Conservation (phyloP, 1,139 yeast genomes). For the Pichia inconspicua region DNA sequence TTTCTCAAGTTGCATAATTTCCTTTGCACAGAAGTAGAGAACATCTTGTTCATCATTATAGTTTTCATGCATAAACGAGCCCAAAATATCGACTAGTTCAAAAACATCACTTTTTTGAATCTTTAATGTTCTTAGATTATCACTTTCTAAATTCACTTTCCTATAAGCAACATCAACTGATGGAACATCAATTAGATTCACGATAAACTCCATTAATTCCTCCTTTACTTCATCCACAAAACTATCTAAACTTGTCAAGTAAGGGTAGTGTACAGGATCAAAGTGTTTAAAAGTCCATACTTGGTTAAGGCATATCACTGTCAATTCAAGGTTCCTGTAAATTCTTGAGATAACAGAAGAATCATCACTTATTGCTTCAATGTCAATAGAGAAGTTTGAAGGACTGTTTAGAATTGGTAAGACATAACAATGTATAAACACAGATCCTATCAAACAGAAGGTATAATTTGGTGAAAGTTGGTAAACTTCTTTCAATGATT, state of each 20-base stretch:
- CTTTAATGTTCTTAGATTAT: slow-evolving; percentile 29
- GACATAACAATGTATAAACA: slow-evolving; percentile 56
- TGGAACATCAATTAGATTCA: slow-evolving; percentile 44
- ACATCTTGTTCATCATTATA: slow-evolving; percentile 47
- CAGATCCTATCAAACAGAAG: slow-evolving; percentile 61
- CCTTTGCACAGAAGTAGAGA: slow-evolving; percentile 35
- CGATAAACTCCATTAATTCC: slow-evolving; percentile 38
- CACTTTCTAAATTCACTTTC: slow-evolving; percentile 40
- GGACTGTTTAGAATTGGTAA: slow-evolving; percentile 63
- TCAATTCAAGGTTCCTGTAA: slow-evolving; percentile 48
- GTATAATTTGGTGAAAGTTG: slow-evolving; percentile 45
- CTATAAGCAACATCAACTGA: slow-evolving; percentile 55
- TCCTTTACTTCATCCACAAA: slow-evolving; percentile 49
- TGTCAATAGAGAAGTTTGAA: slow-evolving; percentile 52
- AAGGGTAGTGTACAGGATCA: slow-evolving; percentile 46
- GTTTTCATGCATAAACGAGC: slow-evolving; percentile 40
- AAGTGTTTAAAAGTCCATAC: slow-evolving; percentile 62
- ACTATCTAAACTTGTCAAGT: slow-evolving; percentile 73
- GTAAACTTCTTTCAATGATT: slow-evolving; percentile 35
- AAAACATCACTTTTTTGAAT: slow-evolving; percentile 62
- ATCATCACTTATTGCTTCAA: slow-evolving; percentile 20
- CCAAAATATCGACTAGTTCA: slow-evolving; percentile 50
- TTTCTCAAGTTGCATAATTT: slow-evolving; percentile 8
- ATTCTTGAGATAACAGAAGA: slow-evolving; percentile 17
- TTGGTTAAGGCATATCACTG: slow-evolving; percentile 58